Percentiles rank a stretch among this genome's conserved stretches.
phyloP scores from a whole-genome alignment of 192 early-diverging fungal species.

The Phycomyces blakesleeanus region DNA sequence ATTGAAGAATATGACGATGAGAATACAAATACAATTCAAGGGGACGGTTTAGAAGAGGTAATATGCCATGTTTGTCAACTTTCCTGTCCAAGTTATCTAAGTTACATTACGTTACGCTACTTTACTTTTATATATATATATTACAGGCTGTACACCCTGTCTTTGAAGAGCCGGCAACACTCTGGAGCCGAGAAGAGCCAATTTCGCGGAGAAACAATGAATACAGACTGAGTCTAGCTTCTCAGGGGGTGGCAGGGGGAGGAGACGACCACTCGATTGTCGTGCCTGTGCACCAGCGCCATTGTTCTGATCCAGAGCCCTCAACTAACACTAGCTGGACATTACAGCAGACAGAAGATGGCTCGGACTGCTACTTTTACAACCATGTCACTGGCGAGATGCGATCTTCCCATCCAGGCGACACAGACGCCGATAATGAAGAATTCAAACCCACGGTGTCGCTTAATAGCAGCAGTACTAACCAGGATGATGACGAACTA shows the following conservation, averaged over 20 bases:
- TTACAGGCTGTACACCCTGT: constrained; percentile 1
- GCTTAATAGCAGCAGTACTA: neutral
- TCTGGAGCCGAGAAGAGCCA: neutral
- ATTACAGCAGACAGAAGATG: constrained; percentile 24
- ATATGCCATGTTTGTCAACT: neutral
- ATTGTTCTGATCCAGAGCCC: neutral
- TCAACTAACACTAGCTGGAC: constrained; percentile 14
- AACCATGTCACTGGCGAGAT: constrained; percentile 32
- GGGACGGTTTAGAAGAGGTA: neutral
- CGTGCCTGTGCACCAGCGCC: neutral
- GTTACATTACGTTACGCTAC: too few species aligned
- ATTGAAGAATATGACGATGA: constrained; percentile 21
- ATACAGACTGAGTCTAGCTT: neutral
- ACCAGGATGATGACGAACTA: neutral
- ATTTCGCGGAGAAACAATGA: constrained; percentile 1
- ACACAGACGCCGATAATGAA: neutral
- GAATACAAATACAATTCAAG: neutral
- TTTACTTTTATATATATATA: too few species aligned
- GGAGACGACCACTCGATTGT: neutral
- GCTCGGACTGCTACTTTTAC: constrained; percentile 27
- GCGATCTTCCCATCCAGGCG: constrained; percentile 18
- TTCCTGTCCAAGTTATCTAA: neutral
- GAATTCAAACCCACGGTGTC: neutral
- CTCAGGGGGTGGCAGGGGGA: neutral
- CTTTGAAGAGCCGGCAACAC: neutral